Conservation (phyloP, 768 basidiomycete genomes). For the Naganishia kalamii region DNA sequence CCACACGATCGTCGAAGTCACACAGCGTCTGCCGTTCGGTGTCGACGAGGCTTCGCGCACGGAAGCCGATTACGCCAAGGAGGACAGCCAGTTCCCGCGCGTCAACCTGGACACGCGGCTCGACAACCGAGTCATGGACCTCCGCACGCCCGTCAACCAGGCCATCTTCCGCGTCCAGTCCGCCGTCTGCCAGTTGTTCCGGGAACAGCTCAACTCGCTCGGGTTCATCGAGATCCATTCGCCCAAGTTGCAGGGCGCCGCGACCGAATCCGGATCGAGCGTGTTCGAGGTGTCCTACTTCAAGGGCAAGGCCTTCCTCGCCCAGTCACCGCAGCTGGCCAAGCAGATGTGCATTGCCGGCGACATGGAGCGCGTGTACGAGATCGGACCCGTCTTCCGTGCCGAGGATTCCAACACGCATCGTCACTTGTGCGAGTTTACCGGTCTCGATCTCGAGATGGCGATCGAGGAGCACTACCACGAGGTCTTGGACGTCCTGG, state of each 20-base stretch:
- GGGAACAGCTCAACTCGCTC: conserved; percentile 64
- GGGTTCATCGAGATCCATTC: conserved; percentile 94
- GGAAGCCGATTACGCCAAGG: conserved; percentile 62
- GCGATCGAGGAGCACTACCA: conserved; percentile 97
- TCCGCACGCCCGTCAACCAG: conserved; percentile 93
- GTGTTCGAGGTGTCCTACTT: conserved; percentile 98
- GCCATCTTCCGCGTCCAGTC: conserved; percentile 88
- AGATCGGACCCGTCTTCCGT: conserved; percentile 86
- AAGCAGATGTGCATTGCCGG: conserved; percentile 99
- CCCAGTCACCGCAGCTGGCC: conserved; percentile 92
- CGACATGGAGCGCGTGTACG: conserved; percentile 96
- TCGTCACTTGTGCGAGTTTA: conserved; percentile 96
- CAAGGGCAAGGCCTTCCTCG: conserved; percentile 90
- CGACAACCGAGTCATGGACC: conserved; percentile 87
- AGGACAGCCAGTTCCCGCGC: conserved; percentile 52
- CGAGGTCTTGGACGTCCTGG: conserved; percentile 88
- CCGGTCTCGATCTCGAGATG: conserved; percentile 99
- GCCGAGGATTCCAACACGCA: conserved; percentile 97
- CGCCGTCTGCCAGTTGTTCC: conserved; percentile 81
- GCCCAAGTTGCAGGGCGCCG: conserved; percentile 92
- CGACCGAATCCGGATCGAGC: conserved; percentile 91
- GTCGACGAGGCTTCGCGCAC: conserved; percentile 86
- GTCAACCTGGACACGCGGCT: conserved; percentile 90
- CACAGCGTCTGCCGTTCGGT: conserved; percentile 75
- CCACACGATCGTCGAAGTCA: conserved; percentile 70